Conservation (phyloP, 176 grass and related monocot species). For the Triticum monococcum region DNA sequence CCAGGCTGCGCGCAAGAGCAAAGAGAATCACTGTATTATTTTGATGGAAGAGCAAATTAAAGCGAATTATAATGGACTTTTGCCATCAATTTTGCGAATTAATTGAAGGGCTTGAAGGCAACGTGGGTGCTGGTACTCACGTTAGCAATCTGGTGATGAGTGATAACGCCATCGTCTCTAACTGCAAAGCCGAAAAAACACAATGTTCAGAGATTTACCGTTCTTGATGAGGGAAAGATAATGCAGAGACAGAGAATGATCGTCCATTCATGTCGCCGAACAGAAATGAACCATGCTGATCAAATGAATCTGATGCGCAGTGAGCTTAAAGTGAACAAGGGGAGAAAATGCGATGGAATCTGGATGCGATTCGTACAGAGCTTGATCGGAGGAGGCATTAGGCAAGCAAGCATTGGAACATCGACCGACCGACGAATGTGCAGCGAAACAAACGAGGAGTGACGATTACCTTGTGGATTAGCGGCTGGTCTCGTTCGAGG, state of each 20-base stretch:
- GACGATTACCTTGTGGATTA: neutral
- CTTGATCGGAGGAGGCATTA: neutral
- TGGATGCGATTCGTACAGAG: neutral
- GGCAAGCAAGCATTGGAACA: neutral
- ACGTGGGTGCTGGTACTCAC: slow-evolving; percentile 34
- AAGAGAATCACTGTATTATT: neutral
- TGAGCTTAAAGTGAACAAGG: too few relatives aligned
- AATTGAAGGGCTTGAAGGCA: neutral
- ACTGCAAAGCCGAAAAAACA: neutral
- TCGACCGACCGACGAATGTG: neutral
- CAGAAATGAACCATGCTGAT: neutral
- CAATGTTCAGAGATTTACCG: neutral
- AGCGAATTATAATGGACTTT: neutral
- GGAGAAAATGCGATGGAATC: neutral
- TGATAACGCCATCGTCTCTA: slow-evolving; percentile 53
- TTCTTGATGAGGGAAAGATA: too few relatives aligned
- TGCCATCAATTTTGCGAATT: neutral
- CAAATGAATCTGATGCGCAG: neutral
- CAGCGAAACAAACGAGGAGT: neutral
- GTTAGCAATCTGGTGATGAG: slow-evolving; percentile 58
- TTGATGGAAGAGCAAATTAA: neutral
- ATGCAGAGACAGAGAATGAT: neutral
- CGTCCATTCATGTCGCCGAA: neutral
- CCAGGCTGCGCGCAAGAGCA: slow-evolving; percentile 28
- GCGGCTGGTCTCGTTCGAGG: neutral